Base-by-base conservation (phyloP, 305 asterid genomes). In the Fraxinus baroniana region DNA sequence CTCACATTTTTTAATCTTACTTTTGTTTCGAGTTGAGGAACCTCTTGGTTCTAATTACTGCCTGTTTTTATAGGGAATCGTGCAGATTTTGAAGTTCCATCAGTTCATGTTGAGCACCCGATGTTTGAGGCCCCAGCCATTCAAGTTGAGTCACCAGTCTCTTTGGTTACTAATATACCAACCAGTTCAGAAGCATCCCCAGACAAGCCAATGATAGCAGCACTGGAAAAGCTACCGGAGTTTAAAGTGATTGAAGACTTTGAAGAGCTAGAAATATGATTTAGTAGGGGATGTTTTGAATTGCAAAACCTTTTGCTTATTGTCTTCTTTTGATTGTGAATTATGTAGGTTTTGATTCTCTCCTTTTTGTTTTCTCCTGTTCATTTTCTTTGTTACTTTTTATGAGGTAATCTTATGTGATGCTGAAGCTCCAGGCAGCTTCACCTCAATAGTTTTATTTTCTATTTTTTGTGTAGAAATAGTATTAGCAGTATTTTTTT, bases 211-310 rank as follows among this genome's bases (percentile, higher is more conserved):
- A 74, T 8, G 70, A 49, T 60, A 80, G 74, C 82, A 24, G 73
- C 62, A 17, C 57, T 52, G 85, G 89, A 85, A 70, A 83, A 84
- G 88, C 86, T 62, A 85, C 86, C 78, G 75, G 90, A 84, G 76
- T 81, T 83, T 12, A 78, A 80, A 37, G 90, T 78, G 78, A 83
- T 86, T 30, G 87, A 86, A 83, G 88, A 64, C 62, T 82, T 89
- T 78, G 86, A 90, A 86, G 84, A 84, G 78, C 87, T 90, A 86
- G 84, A 90, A 84, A 87, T 90, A 78, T 91, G 89, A 85, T 73
- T 32, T 24, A 4, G 85, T 75, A 80, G 81, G 75, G 76, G 66
- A 46, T 33, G 64, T 77, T 80, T 78, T 22, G 81, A 85, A 80
- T 37, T 83, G 78, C 83, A 80, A 70, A 85, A 87, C 57, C 84